Percentiles rank a stretch among this genome's conserved stretches.
Evolutionary conservation across 2,329 filamentous ascomycete species (phyloP).

Genomic region (Chrysoporthe puriensis): DNA sequence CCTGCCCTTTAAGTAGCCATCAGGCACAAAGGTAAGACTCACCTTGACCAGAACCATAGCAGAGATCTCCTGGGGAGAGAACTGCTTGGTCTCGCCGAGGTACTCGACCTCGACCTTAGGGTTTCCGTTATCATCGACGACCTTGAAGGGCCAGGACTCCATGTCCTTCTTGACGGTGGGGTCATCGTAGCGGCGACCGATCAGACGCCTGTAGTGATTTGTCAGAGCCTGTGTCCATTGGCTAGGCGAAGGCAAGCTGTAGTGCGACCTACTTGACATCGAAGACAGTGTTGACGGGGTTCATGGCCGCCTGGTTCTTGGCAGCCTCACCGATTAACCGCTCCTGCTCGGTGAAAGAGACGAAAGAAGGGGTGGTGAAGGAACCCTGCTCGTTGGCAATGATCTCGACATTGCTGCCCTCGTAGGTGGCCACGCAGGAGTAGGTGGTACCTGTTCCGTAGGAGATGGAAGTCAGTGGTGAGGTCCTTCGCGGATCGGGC

Average conservation of each 20-base stretch:
- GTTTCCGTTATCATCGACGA: slow-evolving; percentile 84
- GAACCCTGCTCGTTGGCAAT: slow-evolving; percentile 99
- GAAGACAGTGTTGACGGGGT: slow-evolving; percentile 97
- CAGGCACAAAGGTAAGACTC: slow-evolving; percentile 37
- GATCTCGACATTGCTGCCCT: slow-evolving; percentile 99
- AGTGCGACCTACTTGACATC: slow-evolving; percentile 84
- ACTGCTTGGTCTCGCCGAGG: slow-evolving; percentile 90
- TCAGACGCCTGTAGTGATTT: slow-evolving; percentile 75
- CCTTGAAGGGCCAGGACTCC: slow-evolving; percentile 99
- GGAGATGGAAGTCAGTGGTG: slow-evolving; percentile 31
- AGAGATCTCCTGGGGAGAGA: slow-evolving; percentile 98
- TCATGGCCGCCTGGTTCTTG: slow-evolving; percentile 99
- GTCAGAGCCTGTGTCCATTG: slow-evolving; percentile 13
- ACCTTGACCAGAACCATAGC: slow-evolving; percentile 99
- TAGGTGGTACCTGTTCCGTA: slow-evolving; percentile 84
- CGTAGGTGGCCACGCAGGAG: slow-evolving; percentile 99
- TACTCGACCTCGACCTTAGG: slow-evolving; percentile 96
- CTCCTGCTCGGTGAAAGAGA: slow-evolving; percentile 98
- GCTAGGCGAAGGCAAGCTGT: neutral
- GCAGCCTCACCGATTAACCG: slow-evolving; percentile 98
- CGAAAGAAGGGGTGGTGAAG: slow-evolving; percentile 98
- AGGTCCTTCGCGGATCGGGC: neutral
- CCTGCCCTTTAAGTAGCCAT: neutral
- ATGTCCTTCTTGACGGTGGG: slow-evolving; percentile 98
- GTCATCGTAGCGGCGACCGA: slow-evolving; percentile 94